These are phyloP conservation scores for Yamadazyma oceani DNA, from an alignment of 1,139 yeast species.

Conservation along the genomic window DNA sequence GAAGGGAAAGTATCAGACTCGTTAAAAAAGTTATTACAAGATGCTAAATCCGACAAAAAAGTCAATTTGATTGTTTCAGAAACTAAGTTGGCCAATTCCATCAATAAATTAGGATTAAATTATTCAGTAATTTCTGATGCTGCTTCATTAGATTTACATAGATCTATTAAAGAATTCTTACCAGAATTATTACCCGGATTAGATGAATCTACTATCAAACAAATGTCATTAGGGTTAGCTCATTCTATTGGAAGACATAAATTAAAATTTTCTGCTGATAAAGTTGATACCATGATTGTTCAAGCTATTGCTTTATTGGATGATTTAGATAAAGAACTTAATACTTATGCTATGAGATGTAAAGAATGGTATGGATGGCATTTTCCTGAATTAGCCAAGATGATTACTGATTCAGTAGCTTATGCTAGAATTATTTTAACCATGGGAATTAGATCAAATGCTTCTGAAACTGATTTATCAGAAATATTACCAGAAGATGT, in stretches of 20 bases:
- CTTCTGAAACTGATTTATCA: constrained; percentile 85
- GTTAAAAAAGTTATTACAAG: constrained; percentile 73
- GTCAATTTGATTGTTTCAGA: constrained; percentile 90
- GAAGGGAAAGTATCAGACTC: constrained; percentile 93
- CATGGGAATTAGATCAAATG: constrained; percentile 94
- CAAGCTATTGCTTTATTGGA: constrained; percentile 97
- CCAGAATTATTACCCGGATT: constrained; percentile 95
- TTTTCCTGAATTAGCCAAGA: constrained; percentile 97
- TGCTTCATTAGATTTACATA: constrained; percentile 88
- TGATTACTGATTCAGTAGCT: constrained; percentile 92
- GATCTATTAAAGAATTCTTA: constrained; percentile 91
- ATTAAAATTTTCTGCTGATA: constrained; percentile 95
- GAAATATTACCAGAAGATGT: constrained; percentile 90
- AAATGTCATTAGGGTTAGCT: constrained; percentile 96
- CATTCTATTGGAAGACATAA: constrained; percentile 98
- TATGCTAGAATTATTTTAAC: constrained; percentile 88
- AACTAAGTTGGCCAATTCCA: constrained; percentile 93
- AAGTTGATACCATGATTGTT: constrained; percentile 97
- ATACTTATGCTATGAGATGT: constrained; percentile 97
- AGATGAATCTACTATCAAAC: constrained; percentile 77
- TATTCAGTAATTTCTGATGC: constrained; percentile 92
- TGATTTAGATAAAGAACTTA: constrained; percentile 95
- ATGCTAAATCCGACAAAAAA: constrained; percentile 85
- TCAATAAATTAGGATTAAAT: constrained; percentile 89
- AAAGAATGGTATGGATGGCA: constrained; percentile 99